Conservation (phyloP, 257 asterid species). For the Rauvolfia tetraphylla region DNA sequence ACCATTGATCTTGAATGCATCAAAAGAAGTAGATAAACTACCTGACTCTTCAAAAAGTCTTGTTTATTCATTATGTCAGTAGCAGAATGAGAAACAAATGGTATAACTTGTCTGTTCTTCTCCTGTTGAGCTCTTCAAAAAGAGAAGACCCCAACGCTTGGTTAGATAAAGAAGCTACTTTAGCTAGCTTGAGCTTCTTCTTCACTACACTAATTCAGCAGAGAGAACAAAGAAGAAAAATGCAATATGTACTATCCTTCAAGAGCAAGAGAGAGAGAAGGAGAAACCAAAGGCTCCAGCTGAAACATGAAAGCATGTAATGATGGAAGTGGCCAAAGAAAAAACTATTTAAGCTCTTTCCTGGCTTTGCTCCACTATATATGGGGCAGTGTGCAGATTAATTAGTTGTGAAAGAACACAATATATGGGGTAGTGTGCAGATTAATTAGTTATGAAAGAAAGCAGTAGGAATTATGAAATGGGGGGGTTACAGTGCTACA, state of each 20-base stretch:
- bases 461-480: not conserved
- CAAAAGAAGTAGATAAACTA: slow-evolving; percentile 9
- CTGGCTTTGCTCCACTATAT: not conserved
- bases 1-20: not conserved
- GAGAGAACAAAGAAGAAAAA: not conserved
- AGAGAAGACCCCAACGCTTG: not conserved
- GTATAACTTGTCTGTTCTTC: not conserved
- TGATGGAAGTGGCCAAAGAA: slow-evolving; percentile 1
- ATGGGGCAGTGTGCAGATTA: slow-evolving; percentile 22
- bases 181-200: not conserved
- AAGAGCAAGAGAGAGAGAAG: not conserved
- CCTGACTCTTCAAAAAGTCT: slow-evolving; percentile 60
- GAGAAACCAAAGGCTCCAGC: not conserved
- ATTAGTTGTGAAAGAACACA: not conserved
- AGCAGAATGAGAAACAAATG: not conserved
- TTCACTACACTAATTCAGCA: not conserved
- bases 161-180: not conserved
- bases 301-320: not conserved
- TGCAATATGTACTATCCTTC: not conserved
- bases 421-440: slow-evolving; percentile 19
- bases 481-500: not conserved
- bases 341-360: slow-evolving; percentile 8
- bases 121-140: not conserved
- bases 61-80: slow-evolving; percentile 45
- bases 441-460: slow-evolving; percentile 1